Evolutionary conservation across 495 filamentous ascomycete genomes (phyloP).

Genomic region (Penicillium arizonense): DNA sequence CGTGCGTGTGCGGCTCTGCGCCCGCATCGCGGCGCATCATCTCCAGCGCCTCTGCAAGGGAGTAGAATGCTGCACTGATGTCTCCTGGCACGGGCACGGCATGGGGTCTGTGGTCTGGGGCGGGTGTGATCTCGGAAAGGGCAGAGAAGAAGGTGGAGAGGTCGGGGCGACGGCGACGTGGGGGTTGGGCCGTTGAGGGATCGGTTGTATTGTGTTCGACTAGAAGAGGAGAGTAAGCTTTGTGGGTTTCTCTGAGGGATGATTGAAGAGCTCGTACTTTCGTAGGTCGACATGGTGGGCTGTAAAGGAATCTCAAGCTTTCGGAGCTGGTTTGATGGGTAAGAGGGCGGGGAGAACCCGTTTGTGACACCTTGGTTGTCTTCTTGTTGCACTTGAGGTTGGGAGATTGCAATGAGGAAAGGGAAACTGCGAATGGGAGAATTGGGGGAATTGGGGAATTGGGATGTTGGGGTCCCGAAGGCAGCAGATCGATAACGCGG

Average conservation of each 20-base stretch:
- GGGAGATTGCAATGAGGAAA: neutral
- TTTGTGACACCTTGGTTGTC: slow-evolving; percentile 15
- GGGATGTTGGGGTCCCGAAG: slow-evolving; percentile 5
- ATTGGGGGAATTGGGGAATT: neutral
- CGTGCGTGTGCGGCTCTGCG: slow-evolving; percentile 11
- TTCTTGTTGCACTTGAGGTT: slow-evolving; percentile 2
- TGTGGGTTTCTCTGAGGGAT: neutral
- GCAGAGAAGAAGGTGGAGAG: slow-evolving; percentile 85
- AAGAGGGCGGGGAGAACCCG: slow-evolving; percentile 15
- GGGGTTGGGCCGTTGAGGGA: slow-evolving; percentile 32
- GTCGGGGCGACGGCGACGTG: slow-evolving; percentile 65
- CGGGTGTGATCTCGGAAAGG: slow-evolving; percentile 61
- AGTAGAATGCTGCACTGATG: slow-evolving; percentile 60
- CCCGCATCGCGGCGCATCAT: slow-evolving; percentile 40
- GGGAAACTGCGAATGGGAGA: neutral
- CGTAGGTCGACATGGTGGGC: slow-evolving; percentile 54
- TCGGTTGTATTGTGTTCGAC: slow-evolving; percentile 77
- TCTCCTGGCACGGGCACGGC: slow-evolving; percentile 72
- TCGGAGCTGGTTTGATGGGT: neutral
- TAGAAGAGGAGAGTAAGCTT: slow-evolving; percentile 27
- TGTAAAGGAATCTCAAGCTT: slow-evolving; percentile 3
- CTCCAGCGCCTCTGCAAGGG: slow-evolving; percentile 58
- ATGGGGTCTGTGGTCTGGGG: slow-evolving; percentile 49
- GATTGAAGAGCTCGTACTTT: slow-evolving; percentile 36
- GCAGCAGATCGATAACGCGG: slow-evolving; percentile 31